A percentile compares a stretch with the other conserved stretches of the same genome.
Evolutionary conservation across 805 yeast species (phyloP).

Genomic region (Wickerhamiella nectarea): DNA sequence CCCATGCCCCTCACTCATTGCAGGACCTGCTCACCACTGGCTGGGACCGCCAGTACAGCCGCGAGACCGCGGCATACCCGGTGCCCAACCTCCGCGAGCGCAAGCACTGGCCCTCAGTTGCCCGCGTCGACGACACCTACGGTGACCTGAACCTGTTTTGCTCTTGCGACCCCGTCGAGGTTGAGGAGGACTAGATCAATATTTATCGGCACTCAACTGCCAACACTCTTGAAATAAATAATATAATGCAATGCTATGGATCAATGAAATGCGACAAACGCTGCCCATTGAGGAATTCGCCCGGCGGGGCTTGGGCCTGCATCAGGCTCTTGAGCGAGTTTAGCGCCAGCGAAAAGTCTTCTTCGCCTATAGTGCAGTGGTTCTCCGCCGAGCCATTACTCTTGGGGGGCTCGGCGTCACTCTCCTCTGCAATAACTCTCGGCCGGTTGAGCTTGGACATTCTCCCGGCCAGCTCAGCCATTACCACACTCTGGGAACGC

Average conservation of each 20-base stretch:
- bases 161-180: conserved; percentile 45
- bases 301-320: not conserved
- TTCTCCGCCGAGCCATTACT: too few relatives aligned
- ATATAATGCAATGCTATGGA: not conserved
- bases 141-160: conserved; percentile 89
- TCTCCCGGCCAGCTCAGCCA: not conserved
- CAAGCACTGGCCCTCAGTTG: conserved; percentile 92
- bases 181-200: not conserved
- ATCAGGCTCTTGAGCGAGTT: not conserved
- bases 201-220: not conserved
- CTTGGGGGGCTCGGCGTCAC: too few relatives aligned
- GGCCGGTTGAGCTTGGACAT: not conserved
- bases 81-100: conserved; percentile 52
- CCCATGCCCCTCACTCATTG: conserved; percentile 86
- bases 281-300: not conserved
- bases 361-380: too few relatives aligned
- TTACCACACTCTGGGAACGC: not conserved
- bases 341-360: not conserved
- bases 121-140: conserved; percentile 85
- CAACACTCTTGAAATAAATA: not conserved
- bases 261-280: not conserved
- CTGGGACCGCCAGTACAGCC: conserved; percentile 83
- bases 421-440: not conserved
- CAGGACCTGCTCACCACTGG: conserved; percentile 57
- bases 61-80: conserved; percentile 91